Evolutionary conservation across 805 yeast species (phyloP).

Genomic region (Lachancea waltii): DNA sequence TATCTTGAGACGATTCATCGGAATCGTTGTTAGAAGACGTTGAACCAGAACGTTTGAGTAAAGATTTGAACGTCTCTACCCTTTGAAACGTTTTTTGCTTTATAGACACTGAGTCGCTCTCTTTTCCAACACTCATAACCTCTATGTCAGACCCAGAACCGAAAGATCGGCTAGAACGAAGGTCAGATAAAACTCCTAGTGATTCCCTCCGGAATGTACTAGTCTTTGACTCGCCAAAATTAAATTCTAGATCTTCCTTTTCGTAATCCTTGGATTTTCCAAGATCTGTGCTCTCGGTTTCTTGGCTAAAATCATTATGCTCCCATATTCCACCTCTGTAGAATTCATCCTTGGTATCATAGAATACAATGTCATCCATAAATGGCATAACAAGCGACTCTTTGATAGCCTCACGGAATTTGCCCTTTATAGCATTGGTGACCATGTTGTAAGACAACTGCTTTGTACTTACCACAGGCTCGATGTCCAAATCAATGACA

Average conservation of each 20-base stretch:
- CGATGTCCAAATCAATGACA: conserved; percentile 62
- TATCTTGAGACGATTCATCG: conserved; percentile 16
- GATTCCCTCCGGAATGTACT: neutral
- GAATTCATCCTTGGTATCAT: conserved; percentile 55
- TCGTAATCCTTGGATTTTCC: conserved; percentile 5
- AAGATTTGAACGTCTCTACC: conserved; percentile 17
- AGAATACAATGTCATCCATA: conserved; percentile 82
- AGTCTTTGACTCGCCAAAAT: no score
- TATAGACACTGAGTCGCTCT: neutral
- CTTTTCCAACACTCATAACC: neutral
- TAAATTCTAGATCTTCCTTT: neutral
- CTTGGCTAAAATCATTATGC: neutral
- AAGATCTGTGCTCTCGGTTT: conserved; percentile 7
- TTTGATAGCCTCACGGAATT: conserved; percentile 68
- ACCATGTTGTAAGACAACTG: conserved; percentile 72
- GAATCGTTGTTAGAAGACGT: conserved; percentile 23
- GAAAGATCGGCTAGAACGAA: neutral
- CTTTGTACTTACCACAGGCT: conserved; percentile 86
- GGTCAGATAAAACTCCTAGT: neutral
- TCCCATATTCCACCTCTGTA: conserved; percentile 95
- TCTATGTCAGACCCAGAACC: neutral
- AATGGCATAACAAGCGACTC: conserved; percentile 79
- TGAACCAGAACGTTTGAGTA: conserved; percentile 13
- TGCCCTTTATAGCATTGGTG: conserved; percentile 71
- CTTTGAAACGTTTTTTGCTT: conserved; percentile 17